Evolutionary conservation across 129 eudicot genomes (phyloP), one percentile per base, ranked within the genome.

Genomic region (Erigeron canadensis): DNA sequence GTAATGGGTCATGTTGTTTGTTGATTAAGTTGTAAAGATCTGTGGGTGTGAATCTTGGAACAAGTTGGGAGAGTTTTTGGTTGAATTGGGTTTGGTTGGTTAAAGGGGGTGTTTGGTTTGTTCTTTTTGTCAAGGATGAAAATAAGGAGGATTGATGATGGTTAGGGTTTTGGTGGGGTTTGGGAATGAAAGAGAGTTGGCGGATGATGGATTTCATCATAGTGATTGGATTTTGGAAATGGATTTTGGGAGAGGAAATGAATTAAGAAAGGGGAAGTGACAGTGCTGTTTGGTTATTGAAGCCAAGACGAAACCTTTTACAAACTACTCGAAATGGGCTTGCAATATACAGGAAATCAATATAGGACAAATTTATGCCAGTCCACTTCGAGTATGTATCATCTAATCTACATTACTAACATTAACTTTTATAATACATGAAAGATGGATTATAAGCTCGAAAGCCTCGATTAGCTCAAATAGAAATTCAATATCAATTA

Each of bases 1-100:
- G 83, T 34, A 90, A 43, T 22, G 97, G 99, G 61, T 95, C 96
- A 8, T 78, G 59, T 63, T 86, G 84, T 62, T 57, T 45, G 22
- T 68, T 72, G 5, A 95, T 86, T 43, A 86, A 81, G 72, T 83
- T 65, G 19, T 80, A 73, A 5, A 95, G 86, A 58, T 95, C 97
- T 63, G 86, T 87, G 3, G 96, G 85, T 12, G 76, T 79, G 71
- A 95, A 95, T 71, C 99, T 77, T 8, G 99, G 91, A 5, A 86
- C 75, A 12, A 95, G 88, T 16, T 84, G 83, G 6, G 99, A 86
- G 10, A 82, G 70, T 11, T 84, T 77, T 65, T 62, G 77, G 34
- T 80, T 67, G 40, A 95, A 85, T 12, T 53, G 82, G 47, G 95
- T 62, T 75, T 84, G 0, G 84, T 58, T 0, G 96, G 86, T 2